A percentile compares a stretch with the other conserved stretches of the same genome.
Conservation (phyloP, 345 rosid genomes). For the Eucalyptus tenuipes region DNA sequence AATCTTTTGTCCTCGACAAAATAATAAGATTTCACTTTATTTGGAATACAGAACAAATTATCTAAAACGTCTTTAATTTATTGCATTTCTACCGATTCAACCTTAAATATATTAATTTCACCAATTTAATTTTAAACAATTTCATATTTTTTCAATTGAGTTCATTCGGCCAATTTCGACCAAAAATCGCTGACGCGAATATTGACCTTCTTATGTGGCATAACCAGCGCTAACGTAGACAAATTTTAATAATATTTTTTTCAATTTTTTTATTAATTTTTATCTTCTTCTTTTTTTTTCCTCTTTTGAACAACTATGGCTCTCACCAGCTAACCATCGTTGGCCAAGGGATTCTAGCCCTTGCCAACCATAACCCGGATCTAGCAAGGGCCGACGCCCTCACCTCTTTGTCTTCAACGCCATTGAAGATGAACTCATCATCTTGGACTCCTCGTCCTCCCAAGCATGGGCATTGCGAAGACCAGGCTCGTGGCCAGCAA, state of each 20-base stretch:
- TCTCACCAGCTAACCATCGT: accelerated
- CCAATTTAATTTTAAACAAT: too few species aligned
- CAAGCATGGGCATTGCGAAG: neutral
- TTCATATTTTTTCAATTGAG: too few species aligned
- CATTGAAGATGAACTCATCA: neutral
- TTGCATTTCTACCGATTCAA: too few species aligned
- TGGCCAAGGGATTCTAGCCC: neutral
- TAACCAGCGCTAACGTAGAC: accelerated
- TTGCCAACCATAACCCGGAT: accelerated
- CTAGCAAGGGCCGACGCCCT: neutral
- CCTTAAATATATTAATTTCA: too few species aligned
- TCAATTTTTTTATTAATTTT: too few species aligned
- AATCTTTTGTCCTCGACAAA: neutral
- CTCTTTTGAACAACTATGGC: accelerated
- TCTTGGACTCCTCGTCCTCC: neutral
- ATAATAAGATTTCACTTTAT: neutral
- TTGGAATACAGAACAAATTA: too few species aligned
- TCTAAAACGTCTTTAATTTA: accelerated
- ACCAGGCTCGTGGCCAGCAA: neutral
- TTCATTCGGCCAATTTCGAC: accelerated
- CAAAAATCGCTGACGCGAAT: accelerated
- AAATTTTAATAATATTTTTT: too few species aligned
- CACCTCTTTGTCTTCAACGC: neutral
- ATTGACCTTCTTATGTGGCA: accelerated
- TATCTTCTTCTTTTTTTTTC: accelerated